Evolutionary conservation across 2,329 filamentous ascomycete species (phyloP), one percentile per base, ranked within the genome.

Genomic region (Aspergillus spinulosporus): DNA sequence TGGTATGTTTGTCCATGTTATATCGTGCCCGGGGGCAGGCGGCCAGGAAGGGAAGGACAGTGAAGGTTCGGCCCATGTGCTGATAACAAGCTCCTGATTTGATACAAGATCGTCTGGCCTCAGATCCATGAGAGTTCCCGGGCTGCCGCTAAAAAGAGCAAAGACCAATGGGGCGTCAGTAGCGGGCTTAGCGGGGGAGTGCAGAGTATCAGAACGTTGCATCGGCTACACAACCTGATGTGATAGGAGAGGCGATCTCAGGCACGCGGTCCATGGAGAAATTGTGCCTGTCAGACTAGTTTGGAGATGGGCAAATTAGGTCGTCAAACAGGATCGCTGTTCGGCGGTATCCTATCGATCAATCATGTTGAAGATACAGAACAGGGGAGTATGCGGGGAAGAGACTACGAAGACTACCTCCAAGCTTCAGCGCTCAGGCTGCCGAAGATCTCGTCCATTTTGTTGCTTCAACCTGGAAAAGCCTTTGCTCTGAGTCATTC

Each of bases 31-130:
- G 34, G 51, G 14, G 49, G 14, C 8, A 12, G 44, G 39, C 11
- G 26, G 31, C 39, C 32, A 56, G 14, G 45, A 52, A 39, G 40
- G 28, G 43, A 31, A 56, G 32, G 48, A 12, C 11, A 44, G 47
- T 29, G 39, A 54, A 51, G 31, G 48, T 37, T 36, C 49, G 54
- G 57, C 68, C 66, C 68, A 71, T 70, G 69, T 54, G 34, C 55
- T 59, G 62, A 66, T 64, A 64, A 65, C 54, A 51, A 52, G 8
- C 28, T 34, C 56, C 60, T 68, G 66, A 71, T 71, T 71, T 57
- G 58, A 61, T 51, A 29, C 40, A 37, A 47, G 57, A 59, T 65
- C 61, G 55, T 62, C 54, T 40, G 32, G 46, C 37, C 46, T 36
- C 11, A 37, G 34, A 37, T 37, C 34, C 7, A 37, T 37, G 9